phyloP scores from a whole-genome alignment of 2,329 filamentous ascomycete genomes.

The Coniochaeta sp. region DNA sequence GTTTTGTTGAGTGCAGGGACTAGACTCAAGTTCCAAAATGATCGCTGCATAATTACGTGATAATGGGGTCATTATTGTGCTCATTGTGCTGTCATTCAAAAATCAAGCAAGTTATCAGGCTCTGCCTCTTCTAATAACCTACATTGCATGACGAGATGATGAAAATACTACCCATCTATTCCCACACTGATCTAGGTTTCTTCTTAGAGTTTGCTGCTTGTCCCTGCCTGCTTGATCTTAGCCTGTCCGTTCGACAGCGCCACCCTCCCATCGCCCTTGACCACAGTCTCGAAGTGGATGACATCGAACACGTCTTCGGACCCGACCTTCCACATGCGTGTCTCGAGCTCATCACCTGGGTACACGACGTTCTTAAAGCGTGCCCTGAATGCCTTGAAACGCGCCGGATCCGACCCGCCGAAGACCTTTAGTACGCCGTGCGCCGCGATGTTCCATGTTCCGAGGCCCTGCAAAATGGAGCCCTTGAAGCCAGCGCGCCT shows the following conservation, averaged over 20 bases:
- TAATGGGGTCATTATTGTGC: too few species aligned
- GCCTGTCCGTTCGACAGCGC: slow-evolving; percentile 82
- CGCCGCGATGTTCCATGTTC: slow-evolving; percentile 73
- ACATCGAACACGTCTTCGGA: slow-evolving; percentile 68
- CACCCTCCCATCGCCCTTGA: slow-evolving; percentile 68
- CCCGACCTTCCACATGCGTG: slow-evolving; percentile 74
- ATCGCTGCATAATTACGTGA: too few species aligned
- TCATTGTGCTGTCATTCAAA: too few species aligned
- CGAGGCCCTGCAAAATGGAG: slow-evolving; percentile 82
- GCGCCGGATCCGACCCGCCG: slow-evolving; percentile 69
- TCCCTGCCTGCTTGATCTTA: slow-evolving; percentile 57
- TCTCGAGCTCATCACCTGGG: slow-evolving; percentile 75
- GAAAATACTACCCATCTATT: too few species aligned
- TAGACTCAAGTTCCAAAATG: not conserved
- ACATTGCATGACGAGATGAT: too few species aligned
- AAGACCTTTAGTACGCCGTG: slow-evolving; percentile 67
- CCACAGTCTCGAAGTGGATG: slow-evolving; percentile 69
- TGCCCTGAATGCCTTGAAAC: slow-evolving; percentile 82
- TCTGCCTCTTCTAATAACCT: too few species aligned
- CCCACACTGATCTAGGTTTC: not conserved
- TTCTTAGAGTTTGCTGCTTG: slow-evolving; percentile 51
- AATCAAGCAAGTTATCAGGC: too few species aligned
- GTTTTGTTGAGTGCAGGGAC: not conserved
- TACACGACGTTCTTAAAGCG: slow-evolving; percentile 79
- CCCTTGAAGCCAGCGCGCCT: slow-evolving; percentile 87